Conservation (phyloP, 306 rosid species). For the Dalbergia cultrata region DNA sequence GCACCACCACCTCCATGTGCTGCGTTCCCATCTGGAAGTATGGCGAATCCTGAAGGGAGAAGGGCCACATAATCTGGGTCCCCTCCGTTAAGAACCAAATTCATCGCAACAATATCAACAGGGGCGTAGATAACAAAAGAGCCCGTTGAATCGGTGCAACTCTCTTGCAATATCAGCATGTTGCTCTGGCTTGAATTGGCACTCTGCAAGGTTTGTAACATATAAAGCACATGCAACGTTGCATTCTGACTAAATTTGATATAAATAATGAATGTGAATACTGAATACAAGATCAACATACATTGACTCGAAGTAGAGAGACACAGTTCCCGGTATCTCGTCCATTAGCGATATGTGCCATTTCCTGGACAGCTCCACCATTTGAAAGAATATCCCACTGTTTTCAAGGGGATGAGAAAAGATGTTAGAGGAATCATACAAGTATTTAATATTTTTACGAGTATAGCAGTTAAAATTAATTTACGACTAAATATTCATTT, state of each 20-base stretch:
- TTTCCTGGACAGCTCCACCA: conserved; percentile 97
- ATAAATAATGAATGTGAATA: not conserved
- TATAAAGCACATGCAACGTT: not conserved
- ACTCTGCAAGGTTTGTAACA: conserved; percentile 60
- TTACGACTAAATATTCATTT: too few relatives aligned
- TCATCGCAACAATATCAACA: conserved; percentile 90
- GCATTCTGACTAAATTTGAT: not conserved
- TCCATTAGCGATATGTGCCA: conserved; percentile 98
- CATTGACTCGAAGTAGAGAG: conserved; percentile 92
- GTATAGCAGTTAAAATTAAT: not conserved
- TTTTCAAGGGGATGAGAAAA: conserved; percentile 17
- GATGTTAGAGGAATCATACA: conserved; percentile 12
- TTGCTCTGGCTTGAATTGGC: conserved; percentile 98
- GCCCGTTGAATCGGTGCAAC: conserved; percentile 84
- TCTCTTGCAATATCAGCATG: conserved; percentile 96
- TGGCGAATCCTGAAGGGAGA: conserved; percentile 96
- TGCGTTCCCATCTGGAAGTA: conserved; percentile 82
- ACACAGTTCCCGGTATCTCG: conserved; percentile 91
- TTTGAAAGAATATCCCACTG: conserved; percentile 99
- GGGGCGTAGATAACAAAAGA: conserved; percentile 95
- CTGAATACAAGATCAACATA: conserved; percentile 37
- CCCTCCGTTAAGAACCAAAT: conserved; percentile 89
- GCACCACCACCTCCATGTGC: conserved; percentile 50
- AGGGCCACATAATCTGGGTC: conserved; percentile 98
- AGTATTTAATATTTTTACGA: too few relatives aligned